These are phyloP conservation scores for Amorphotheca resinae DNA, from an alignment of 495 filamentous ascomycete genomes.

Conservation along the genomic window DNA sequence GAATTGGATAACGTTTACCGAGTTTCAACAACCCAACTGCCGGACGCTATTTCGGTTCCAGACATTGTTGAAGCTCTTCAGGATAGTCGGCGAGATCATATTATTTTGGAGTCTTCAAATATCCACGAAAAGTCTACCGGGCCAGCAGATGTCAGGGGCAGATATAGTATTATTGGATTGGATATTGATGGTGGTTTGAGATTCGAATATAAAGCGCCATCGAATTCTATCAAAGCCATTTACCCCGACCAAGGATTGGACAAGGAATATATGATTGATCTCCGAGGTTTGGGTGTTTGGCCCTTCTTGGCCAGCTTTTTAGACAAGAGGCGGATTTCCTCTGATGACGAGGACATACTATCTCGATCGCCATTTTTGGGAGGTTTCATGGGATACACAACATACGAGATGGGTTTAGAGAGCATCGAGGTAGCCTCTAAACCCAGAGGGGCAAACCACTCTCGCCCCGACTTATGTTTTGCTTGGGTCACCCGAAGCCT, in stretches of 20 bases:
- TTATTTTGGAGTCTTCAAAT: conserved; percentile 21
- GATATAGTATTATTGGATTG: conserved; percentile 56
- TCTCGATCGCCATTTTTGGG: conserved; percentile 76
- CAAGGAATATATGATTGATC: conserved; percentile 15
- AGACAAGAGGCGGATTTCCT: conserved; percentile 30
- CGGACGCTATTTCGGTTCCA: conserved; percentile 4
- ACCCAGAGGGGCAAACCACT: conserved; percentile 22
- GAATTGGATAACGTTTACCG: conserved; percentile 2
- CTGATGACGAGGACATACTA: conserved; percentile 23
- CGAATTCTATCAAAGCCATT: conserved; percentile 23
- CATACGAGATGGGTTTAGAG: conserved; percentile 72
- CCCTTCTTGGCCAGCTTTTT: conserved; percentile 44
- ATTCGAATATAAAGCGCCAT: conserved; percentile 40
- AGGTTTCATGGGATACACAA: conserved; percentile 80
- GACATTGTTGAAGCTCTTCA: conserved; percentile 15
- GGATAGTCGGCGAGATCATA: conserved; percentile 5
- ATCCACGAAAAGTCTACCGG: conserved; percentile 5
- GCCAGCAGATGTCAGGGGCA: conserved; percentile 33
- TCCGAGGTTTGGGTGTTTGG: conserved; percentile 37
- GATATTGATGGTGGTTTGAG: conserved; percentile 37
- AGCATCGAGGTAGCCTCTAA: conserved; percentile 37
- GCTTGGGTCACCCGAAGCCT: conserved; percentile 69
- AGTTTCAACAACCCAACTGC: conserved; percentile 3
- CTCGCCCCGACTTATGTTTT: conserved; percentile 59
- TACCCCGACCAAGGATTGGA: conserved; percentile 6